Conservation (phyloP, 306 rosid species). For the Myrica gale region DNA sequence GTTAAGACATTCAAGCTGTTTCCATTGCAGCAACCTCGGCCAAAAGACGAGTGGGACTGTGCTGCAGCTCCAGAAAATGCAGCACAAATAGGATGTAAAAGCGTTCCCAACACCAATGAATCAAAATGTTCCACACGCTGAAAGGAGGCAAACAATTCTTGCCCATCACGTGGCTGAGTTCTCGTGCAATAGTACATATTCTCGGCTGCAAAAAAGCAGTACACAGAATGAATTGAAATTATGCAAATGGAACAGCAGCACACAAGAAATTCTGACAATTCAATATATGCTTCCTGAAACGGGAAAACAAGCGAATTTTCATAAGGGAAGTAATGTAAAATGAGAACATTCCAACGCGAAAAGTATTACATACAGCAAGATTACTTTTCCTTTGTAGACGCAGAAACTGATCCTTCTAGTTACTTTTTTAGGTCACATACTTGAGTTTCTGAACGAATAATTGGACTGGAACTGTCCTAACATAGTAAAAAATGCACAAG, state of each 20-base stretch:
- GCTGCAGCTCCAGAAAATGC: conserved; percentile 9
- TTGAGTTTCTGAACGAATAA: background rate
- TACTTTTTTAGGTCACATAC: background rate
- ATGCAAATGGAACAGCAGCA: background rate
- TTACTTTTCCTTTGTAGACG: too few species aligned
- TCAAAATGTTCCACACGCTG: conserved; percentile 2
- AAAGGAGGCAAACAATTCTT: background rate
- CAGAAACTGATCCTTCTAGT: background rate
- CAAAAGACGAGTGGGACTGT: background rate
- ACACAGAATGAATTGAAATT: background rate
- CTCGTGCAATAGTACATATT: conserved; percentile 89
- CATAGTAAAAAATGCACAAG: background rate
- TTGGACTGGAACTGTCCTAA: background rate
- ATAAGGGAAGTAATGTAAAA: too few species aligned
- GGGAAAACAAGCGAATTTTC: too few species aligned
- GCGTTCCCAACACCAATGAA: conserved; percentile 2
- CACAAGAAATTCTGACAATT: background rate
- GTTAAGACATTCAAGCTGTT: background rate
- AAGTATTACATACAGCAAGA: too few species aligned
- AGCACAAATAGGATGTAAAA: conserved; percentile 13
- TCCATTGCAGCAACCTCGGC: background rate
- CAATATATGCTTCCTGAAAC: background rate
- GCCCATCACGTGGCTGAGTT: conserved; percentile 51
- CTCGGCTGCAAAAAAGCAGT: conserved; percentile 70
- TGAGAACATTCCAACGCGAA: too few species aligned